Evolutionary conservation across 2,329 filamentous ascomycete genomes (phyloP), one percentile per base, ranked within the genome.

Genomic region (Cladophialophora bantiana): DNA sequence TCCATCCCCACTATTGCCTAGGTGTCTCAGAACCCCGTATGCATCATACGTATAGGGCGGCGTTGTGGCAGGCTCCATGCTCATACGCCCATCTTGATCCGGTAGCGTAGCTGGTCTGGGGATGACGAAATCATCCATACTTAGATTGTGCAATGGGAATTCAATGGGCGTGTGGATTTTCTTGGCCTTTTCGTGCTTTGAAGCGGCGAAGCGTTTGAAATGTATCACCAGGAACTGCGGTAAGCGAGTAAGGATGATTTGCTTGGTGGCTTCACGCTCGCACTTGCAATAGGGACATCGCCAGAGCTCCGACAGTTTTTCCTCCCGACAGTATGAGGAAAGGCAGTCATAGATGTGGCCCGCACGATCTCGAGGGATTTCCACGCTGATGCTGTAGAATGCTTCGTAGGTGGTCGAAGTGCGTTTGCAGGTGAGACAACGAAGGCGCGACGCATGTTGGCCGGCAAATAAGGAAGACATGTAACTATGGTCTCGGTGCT

Each of bases 21-120:
- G 79, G 77, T 97, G 94, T 68, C 91, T 84, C 62, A 96, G 87
- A 6, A 97, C 90, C 1, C 89, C 94, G 76, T 96, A 97, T 60
- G 91, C 89, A 75, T 96, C 90, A 77, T 97, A 99, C 4, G 83
- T 81, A 74, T 91, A 93, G 0, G 91, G 89, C 0, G 77, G 76
- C 60, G 75, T 80, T 63, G 73, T 80, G 61, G 73, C 77, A 36
- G 54, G 45, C 35, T 61, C 59, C 52, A 73, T 71, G 48, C 73
- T 71, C 75, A 78, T 62, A 48, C 73, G 66, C 48, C 77, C 74
- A 48, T 74, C 58, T 64, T 72, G 20, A 65, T 75, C 66, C 75
- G 69, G 70, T 34, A 68, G 73, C 40, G 74, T 75, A n/a, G 75
- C 73, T 35, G 81, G 74, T 54, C 83, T 79, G 36, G 83, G 80